Conservation (phyloP, 202 grass and related monocot genomes). For the Setaria italica region DNA sequence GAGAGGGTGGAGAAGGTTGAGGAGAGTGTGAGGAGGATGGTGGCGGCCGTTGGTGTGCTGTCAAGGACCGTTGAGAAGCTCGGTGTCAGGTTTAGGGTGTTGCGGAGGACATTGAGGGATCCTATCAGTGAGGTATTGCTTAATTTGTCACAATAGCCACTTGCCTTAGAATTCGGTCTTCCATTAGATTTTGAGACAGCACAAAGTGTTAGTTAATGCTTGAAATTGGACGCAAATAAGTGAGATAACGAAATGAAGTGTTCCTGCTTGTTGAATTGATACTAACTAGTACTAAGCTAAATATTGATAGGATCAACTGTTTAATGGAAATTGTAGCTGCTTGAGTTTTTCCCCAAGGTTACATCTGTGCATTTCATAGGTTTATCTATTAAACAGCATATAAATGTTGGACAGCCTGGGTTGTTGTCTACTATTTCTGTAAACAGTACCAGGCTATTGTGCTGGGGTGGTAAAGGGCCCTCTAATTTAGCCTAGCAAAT, state of each 20-base stretch:
- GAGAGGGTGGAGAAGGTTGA: conserved; percentile 64
- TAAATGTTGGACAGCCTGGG: background rate
- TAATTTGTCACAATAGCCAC: background rate
- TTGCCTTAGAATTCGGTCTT: background rate
- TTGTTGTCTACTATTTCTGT: background rate
- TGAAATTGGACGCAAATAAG: background rate
- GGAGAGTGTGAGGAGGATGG: conserved; percentile 56
- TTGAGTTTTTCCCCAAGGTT: background rate
- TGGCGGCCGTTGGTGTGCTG: conserved; percentile 56
- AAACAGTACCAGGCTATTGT: background rate
- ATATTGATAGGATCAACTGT: background rate
- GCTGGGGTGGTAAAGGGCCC: too few relatives aligned
- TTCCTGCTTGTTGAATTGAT: background rate
- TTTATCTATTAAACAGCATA: background rate
- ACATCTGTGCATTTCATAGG: background rate
- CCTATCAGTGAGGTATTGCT: conserved; percentile 71
- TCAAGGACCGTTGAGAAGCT: conserved; percentile 84
- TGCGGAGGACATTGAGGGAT: conserved; percentile 66
- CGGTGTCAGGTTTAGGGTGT: conserved; percentile 72
- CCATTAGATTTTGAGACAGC: background rate
- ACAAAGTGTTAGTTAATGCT: background rate
- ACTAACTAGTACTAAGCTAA: background rate
- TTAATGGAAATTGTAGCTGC: background rate
- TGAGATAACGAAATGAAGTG: background rate
- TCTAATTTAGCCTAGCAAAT: too few relatives aligned